Percentiles rank a stretch among this genome's conserved stretches.
These are phyloP conservation scores for Penicillium subrubescens DNA, from an alignment of 495 filamentous ascomycete genomes.

Conservation along the genomic window DNA sequence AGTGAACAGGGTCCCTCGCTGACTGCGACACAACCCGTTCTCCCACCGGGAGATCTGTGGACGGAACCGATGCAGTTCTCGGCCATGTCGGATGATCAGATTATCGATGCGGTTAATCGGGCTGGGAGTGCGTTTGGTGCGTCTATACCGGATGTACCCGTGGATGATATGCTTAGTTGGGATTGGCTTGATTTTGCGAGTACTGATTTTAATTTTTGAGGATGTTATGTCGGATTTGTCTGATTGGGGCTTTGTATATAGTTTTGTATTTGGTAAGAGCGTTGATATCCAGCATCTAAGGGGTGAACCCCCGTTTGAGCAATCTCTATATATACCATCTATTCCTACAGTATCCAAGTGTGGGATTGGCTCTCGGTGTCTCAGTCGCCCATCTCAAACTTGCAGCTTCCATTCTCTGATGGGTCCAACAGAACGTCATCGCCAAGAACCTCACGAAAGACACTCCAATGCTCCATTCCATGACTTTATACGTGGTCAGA, in stretches of 20 bases:
- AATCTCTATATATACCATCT: no score
- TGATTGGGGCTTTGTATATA: background rate
- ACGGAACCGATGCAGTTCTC: constrained; percentile 63
- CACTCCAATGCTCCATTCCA: background rate
- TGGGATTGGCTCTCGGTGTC: background rate
- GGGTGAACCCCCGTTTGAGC: background rate
- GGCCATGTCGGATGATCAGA: constrained; percentile 67
- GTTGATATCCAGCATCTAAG: background rate
- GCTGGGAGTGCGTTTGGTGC: constrained; percentile 58
- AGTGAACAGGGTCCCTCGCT: constrained; percentile 19
- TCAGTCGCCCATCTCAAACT: background rate
- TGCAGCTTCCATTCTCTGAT: background rate
- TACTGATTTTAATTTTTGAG: constrained; percentile 39
- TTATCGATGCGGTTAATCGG: constrained; percentile 62
- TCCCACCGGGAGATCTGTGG: constrained; percentile 39
- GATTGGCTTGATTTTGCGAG: constrained; percentile 65
- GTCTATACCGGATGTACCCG: constrained; percentile 53
- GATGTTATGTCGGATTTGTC: background rate
- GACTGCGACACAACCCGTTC: constrained; percentile 20
- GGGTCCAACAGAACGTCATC: background rate
- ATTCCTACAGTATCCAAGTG: background rate
- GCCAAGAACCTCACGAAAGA: background rate
- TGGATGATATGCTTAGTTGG: constrained; percentile 57
- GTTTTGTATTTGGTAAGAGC: background rate
- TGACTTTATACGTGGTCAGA: background rate